phyloP scores from a whole-genome alignment of 495 filamentous ascomycete species.

The Trichoderma reesei region DNA sequence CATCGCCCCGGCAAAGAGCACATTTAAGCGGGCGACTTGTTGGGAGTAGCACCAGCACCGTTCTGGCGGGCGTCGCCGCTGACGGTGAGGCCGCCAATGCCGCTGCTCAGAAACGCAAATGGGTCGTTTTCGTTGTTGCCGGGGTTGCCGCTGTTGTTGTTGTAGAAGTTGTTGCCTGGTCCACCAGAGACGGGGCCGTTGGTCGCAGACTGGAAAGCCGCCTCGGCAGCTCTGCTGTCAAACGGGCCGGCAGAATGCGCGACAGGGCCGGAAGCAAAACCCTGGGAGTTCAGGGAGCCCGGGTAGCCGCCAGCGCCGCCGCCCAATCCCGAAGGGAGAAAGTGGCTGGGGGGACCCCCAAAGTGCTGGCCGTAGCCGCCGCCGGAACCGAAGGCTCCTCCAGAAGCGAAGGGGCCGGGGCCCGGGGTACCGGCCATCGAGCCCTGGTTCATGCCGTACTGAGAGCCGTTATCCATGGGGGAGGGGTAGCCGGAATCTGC shows the following conservation, averaged over 20 bases:
- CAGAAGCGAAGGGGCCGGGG: constrained; percentile 60
- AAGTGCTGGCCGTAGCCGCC: constrained; percentile 77
- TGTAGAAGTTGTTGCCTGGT: constrained; percentile 52
- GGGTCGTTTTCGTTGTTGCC: constrained; percentile 57
- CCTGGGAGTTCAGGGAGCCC: constrained; percentile 60
- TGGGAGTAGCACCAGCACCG: constrained; percentile 56
- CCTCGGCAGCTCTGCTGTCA: constrained; percentile 85
- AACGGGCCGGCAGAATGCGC: constrained; percentile 82
- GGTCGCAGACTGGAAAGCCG: constrained; percentile 78
- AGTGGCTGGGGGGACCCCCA: constrained; percentile 79
- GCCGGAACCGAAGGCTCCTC: constrained; percentile 59
- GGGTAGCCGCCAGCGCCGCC: constrained; percentile 73
- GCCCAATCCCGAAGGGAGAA: constrained; percentile 83
- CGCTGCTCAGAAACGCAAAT: constrained; percentile 80
- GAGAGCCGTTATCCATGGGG: constrained; percentile 75
- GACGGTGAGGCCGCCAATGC: constrained; percentile 71
- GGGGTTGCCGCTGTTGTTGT: constrained; percentile 13
- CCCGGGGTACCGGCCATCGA: constrained; percentile 82
- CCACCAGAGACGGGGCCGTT: constrained; percentile 59
- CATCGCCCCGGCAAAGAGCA: background rate
- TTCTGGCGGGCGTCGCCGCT: constrained; percentile 74
- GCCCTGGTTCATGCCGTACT: constrained; percentile 64
- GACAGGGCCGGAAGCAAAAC: constrained; percentile 55
- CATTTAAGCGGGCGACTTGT: constrained; percentile 53
- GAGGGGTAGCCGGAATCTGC: constrained; percentile 89